Base-by-base conservation (phyloP, 2,329 filamentous ascomycete genomes). In the Drechslerella dactyloides region DNA sequence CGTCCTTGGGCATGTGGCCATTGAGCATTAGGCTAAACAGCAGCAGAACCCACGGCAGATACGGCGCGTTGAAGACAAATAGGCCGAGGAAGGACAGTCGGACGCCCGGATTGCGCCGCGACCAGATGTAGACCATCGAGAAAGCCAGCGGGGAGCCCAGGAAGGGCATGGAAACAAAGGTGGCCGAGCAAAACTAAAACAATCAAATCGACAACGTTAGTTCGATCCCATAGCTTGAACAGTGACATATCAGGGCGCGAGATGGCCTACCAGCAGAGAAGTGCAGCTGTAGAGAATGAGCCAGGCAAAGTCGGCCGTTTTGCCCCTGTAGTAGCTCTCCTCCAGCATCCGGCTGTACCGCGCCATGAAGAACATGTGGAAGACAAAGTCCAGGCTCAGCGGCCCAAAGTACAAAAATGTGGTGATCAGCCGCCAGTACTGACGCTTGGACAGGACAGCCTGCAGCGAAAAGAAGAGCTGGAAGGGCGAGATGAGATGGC, bases 361-460 rank as follows among this genome's bases (percentile, higher is more conserved):
- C 79, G 97, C 93, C 66, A 97, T 88, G 82, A 99, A 99, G 85
- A 97, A 99, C 79, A 97, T 90, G 80, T 97, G 93, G 83, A 97
- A 97, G 76, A 97, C 85, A 44, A 99, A 87, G 79, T 97, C 94
- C 78, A 99, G 86, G 30, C 89, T 94, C 75, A 97, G 87, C 1
- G 93, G 93, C 1, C 94, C 94, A 78, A 97, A 97, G 83, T 97
- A 99, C 78, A 97, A 86, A 82, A 99, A 99, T 1, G 93, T 96
- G 1, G 93, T 96, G 44, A 96, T 78, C n/a, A 99, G 84, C 44
- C 94, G 89, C 94, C 94, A 99, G 81, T 96, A 97, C 91, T 97
- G 93, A 74, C 89, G 90, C 81, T 96, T 96, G 74, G 89, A 83
- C 79, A 96, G 97, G 66, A 97, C 94, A 6, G 93, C 88, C 55